A percentile compares a stretch with the other conserved stretches of the same genome.
These are phyloP conservation scores for Naegleria gruberi DNA, from an alignment of 208 protist species.

Conservation along the genomic window DNA sequence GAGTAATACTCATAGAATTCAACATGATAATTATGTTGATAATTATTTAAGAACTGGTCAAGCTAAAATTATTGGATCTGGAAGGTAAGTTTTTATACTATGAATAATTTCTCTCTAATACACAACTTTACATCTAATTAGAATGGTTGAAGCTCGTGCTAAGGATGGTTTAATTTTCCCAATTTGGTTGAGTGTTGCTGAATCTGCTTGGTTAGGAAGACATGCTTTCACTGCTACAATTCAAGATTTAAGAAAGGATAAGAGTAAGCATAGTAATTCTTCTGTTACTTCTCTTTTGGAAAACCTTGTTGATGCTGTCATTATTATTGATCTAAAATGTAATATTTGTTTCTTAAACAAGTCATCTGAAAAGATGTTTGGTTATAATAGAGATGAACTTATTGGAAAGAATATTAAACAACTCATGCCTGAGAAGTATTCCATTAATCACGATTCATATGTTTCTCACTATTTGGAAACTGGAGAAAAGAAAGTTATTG, in stretches of 20 bases:
- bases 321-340: constrained; percentile 28
- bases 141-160: constrained; percentile 24
- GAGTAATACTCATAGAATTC: not conserved
- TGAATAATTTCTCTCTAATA: too few species aligned
- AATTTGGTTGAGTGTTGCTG: constrained; percentile 28
- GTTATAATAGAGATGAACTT: constrained; percentile 37
- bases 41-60: not conserved
- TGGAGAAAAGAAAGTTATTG: constrained; percentile 39
- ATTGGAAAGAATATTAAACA: constrained; percentile 49
- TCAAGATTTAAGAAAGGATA: constrained; percentile 31
- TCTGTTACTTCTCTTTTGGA: not conserved
- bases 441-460: constrained; percentile 43
- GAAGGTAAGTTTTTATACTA: too few species aligned
- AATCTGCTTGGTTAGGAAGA: constrained; percentile 16
- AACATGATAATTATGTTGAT: constrained; percentile 21
- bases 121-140: too few species aligned
- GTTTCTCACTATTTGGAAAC: constrained; percentile 42
- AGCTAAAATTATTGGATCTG: not conserved
- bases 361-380: constrained; percentile 37
- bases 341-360: constrained; percentile 28
- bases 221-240: constrained; percentile 37
- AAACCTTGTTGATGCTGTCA: constrained; percentile 26
- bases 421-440: constrained; percentile 46
- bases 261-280: not conserved
- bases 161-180: constrained; percentile 29